Evolutionary conservation across 352 stramenopile species (phyloP).

Genomic region (Peronospora belbahrii): DNA sequence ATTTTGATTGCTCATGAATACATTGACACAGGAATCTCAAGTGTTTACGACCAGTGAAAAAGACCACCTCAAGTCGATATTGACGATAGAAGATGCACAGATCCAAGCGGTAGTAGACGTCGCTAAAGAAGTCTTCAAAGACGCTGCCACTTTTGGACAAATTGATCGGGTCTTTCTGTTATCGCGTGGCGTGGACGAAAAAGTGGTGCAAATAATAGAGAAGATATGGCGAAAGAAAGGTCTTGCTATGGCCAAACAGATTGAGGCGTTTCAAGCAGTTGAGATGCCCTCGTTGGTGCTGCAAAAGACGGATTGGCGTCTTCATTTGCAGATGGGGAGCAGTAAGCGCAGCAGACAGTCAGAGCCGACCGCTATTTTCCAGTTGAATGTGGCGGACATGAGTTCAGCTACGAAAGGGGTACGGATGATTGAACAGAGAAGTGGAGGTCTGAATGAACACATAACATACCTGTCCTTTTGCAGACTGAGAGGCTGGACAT

Average conservation of each 20-base stretch:
- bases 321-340: constrained; percentile 51
- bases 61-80: constrained; percentile 36
- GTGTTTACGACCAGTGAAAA: constrained; percentile 44
- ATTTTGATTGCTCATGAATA: too few species aligned
- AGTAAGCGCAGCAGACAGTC: constrained; percentile 31
- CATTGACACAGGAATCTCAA: constrained; percentile 9
- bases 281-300: constrained; percentile 22
- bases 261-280: background rate
- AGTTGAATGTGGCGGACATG: constrained; percentile 29
- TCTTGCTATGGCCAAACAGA: constrained; percentile 3
- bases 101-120: constrained; percentile 34
- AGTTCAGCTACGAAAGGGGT: constrained; percentile 10
- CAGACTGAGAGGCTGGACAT: constrained; percentile 47
- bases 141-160: constrained; percentile 37
- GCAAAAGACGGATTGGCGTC: constrained; percentile 36
- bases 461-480: background rate
- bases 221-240: constrained; percentile 63
- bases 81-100: constrained; percentile 29
- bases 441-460: background rate
- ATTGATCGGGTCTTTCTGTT: constrained; percentile 27
- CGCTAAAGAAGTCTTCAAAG: constrained; percentile 26
- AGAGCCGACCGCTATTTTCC: constrained; percentile 45
- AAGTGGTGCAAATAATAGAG: constrained; percentile 30
- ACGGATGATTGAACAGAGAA: background rate
- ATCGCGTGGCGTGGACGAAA: constrained; percentile 13